Evolutionary conservation across 2,329 filamentous ascomycete species (phyloP).

Genomic region (Scleromitrula shiraiana): DNA sequence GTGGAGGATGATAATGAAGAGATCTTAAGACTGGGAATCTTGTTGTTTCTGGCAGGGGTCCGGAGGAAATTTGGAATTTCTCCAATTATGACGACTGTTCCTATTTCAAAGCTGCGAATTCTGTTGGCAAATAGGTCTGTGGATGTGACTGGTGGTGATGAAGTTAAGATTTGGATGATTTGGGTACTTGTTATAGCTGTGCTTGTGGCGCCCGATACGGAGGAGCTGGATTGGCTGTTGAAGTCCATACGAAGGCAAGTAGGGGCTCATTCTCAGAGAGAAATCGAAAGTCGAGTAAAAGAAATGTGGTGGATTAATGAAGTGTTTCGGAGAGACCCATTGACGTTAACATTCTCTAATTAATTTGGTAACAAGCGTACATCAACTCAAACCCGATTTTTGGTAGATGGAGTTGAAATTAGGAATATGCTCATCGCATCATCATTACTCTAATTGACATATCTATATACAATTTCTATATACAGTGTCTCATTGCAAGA

Average conservation of each 20-base stretch:
- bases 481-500: no score
- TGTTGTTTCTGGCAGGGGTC: neutral
- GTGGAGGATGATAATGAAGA: neutral
- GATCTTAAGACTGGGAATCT: neutral
- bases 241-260: neutral
- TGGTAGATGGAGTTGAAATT: no score
- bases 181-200: neutral
- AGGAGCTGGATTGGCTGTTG: neutral
- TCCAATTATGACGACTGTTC: neutral
- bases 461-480: no score
- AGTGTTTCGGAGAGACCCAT: neutral
- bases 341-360: no score
- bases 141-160: neutral
- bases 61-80: neutral
- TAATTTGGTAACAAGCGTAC: no score
- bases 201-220: neutral
- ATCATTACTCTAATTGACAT: no score
- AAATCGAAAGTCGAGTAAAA: neutral
- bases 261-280: neutral
- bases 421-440: no score
- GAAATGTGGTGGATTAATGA: conserved; percentile 1
- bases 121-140: neutral
- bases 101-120: neutral
- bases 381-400: no score
- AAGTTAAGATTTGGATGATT: neutral